phyloP scores from a whole-genome alignment of 106 monocot genomes.

The Alisma plantagoaquatica region DNA sequence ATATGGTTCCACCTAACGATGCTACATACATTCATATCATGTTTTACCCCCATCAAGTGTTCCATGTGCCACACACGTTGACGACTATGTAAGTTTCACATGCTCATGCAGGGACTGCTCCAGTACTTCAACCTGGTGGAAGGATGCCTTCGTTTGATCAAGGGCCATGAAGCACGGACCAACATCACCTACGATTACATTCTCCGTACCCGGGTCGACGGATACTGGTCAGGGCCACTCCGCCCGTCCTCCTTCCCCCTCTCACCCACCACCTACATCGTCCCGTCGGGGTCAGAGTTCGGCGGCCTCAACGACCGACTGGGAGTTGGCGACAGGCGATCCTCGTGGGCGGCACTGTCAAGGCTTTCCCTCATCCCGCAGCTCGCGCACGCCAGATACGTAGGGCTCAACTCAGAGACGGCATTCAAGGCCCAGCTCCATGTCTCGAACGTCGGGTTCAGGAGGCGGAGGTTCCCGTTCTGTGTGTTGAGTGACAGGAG shows the following conservation, averaged over 20 bases:
- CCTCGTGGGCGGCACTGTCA: conserved; percentile 40
- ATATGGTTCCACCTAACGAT: too few species aligned
- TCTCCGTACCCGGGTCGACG: conserved; percentile 72
- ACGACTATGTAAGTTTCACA: too few species aligned
- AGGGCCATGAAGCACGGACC: conserved; percentile 22
- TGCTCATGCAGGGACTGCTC: conserved; percentile 73
- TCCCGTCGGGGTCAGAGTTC: conserved; percentile 53
- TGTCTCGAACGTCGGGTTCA: conserved; percentile 1
- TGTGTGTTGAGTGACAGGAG: conserved; percentile 53
- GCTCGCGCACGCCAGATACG: conserved; percentile 34
- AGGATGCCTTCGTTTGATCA: conserved; percentile 53
- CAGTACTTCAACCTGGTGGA: conserved; percentile 82
- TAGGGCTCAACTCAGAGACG: conserved; percentile 54
- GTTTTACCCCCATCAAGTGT: too few species aligned
- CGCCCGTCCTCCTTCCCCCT: conserved; percentile 14
- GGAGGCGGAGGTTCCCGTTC: conserved; percentile 33
- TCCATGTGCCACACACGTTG: too few species aligned
- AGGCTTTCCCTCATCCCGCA: conserved; percentile 49
- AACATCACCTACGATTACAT: conserved; percentile 68
- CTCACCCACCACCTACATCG: conserved; percentile 34
- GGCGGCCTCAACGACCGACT: conserved; percentile 81
- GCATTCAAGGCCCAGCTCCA: conserved; percentile 62
- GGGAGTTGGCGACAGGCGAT: conserved; percentile 42
- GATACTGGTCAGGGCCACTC: conserved; percentile 63
- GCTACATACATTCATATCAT: too few species aligned